Conservation (phyloP, 345 rosid genomes). For the Bruguiera parviflora region DNA sequence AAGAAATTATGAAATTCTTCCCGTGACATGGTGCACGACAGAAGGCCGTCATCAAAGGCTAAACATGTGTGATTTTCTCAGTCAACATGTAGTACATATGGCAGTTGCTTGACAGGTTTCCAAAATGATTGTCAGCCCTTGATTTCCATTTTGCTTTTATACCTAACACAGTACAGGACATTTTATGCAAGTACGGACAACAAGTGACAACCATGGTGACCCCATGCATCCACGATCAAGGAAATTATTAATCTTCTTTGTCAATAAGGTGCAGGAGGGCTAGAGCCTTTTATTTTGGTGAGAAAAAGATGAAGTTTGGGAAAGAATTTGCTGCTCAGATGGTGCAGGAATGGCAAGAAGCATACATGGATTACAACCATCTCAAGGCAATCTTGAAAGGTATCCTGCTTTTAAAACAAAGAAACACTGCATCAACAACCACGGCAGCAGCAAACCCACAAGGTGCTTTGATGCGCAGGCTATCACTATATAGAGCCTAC, state of each 20-base stretch:
- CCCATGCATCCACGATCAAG: not conserved
- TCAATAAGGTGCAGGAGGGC: not conserved
- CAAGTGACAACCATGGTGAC: no score
- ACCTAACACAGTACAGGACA: no score
- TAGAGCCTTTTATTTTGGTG: not conserved
- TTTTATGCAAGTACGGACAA: no score
- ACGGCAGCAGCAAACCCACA: constrained; percentile 10
- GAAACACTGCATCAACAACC: constrained; percentile 13
- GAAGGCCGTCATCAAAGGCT: not conserved
- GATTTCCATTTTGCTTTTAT: no score
- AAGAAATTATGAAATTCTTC: no score
- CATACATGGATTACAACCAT: constrained; percentile 72
- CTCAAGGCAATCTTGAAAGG: constrained; percentile 57
- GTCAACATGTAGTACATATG: not conserved
- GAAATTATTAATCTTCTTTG: not conserved
- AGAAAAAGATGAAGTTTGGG: constrained; percentile 66
- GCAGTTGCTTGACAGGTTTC: no score
- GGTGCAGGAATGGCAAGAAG: constrained; percentile 87
- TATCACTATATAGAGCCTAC: constrained; percentile 61
- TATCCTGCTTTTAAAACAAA: constrained; percentile 25
- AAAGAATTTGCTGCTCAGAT: constrained; percentile 65
- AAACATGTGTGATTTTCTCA: not conserved
- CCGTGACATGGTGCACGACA: not conserved
- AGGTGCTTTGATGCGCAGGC: constrained; percentile 32
- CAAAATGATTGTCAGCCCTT: no score